Evolutionary conservation across 345 rosid species (phyloP), one percentile per base, ranked within the genome.

Genomic region (Abelmoschus esculentus): DNA sequence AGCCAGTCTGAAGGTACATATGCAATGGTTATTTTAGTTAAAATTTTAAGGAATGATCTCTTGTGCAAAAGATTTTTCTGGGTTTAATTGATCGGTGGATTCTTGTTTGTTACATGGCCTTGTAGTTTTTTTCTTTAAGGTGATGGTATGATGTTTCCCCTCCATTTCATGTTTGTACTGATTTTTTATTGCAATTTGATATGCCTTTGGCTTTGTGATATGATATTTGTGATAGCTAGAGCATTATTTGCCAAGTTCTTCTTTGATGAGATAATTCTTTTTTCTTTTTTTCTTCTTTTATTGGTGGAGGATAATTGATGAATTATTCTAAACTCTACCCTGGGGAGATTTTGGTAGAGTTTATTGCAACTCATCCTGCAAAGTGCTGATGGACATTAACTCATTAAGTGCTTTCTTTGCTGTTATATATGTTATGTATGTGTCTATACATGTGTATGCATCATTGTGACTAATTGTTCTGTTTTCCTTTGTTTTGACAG

Each of bases 1-100:
- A 72, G 78, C 66, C 87, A 85, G 53, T 36, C 89, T 56, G 87
- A 87, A 88, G 99, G 97, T 86, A 83, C 13, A 53, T 38, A 8
- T 62, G 49, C 54, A 52, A 7, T 40, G 46, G 13, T 52, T 18
- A 11, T n/a, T 52, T 47, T 19, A 22, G 26, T 50, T 61, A 19
- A 42, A 22, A 52, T 36, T 52, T 50, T 40, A 40, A 49, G 2
- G 54, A 49, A 42, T 10, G 3, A 42, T 42, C 26, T 44, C 36
- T 44, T 63, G 5, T 19, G 5, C 11, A 44, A 6, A 22, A 9
- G 0, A 63, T 3, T 22, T 10, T 12, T 22, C 3, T 64, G 32
- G 32, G 52, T 22, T 22, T 22, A 22, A 22, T 22, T 22, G 26
- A 22, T 22, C 1, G 26, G 26, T 22, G 26, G 26, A 22, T 22